Evolutionary conservation across 768 basidiomycete species (phyloP).

Genomic region (Harrya chromipes): DNA sequence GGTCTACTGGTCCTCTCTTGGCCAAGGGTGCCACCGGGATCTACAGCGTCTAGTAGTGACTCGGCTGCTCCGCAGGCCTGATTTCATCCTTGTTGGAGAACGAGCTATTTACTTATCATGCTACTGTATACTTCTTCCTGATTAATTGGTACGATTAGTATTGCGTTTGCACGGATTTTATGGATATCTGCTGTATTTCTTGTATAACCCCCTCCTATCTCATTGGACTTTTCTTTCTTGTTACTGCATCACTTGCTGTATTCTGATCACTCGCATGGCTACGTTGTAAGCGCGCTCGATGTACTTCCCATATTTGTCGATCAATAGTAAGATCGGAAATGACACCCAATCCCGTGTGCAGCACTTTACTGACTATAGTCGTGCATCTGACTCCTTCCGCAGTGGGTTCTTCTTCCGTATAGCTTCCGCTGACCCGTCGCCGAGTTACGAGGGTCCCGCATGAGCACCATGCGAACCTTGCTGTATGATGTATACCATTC

Average conservation of each 20-base stretch:
- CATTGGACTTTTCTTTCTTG: not conserved
- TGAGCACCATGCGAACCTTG: slow-evolving; percentile 45
- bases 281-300: too few relatives aligned
- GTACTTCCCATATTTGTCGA: not conserved
- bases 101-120: not conserved
- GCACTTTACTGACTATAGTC: slow-evolving; percentile 35
- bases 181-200: not conserved
- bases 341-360: slow-evolving; percentile 31
- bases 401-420: slow-evolving; percentile 37
- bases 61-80: not conserved
- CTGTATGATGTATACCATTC: slow-evolving; percentile 30
- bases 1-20: slow-evolving; percentile 40
- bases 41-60: slow-evolving; percentile 11
- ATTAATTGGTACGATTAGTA: slow-evolving; percentile 13
- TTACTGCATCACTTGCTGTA: slow-evolving; percentile 1
- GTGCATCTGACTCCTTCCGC: slow-evolving; percentile 38
- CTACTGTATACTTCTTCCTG: slow-evolving; percentile 8
- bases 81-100: not conserved
- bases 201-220: not conserved
- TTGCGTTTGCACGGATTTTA: not conserved
- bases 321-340: not conserved
- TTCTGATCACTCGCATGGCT: not conserved
- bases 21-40: slow-evolving; percentile 29
- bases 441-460: slow-evolving; percentile 33
- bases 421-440: slow-evolving; percentile 39